These are phyloP conservation scores for Microbotryum intermedium DNA, from an alignment of 1,284 basidiomycete species.

Conservation along the genomic window DNA sequence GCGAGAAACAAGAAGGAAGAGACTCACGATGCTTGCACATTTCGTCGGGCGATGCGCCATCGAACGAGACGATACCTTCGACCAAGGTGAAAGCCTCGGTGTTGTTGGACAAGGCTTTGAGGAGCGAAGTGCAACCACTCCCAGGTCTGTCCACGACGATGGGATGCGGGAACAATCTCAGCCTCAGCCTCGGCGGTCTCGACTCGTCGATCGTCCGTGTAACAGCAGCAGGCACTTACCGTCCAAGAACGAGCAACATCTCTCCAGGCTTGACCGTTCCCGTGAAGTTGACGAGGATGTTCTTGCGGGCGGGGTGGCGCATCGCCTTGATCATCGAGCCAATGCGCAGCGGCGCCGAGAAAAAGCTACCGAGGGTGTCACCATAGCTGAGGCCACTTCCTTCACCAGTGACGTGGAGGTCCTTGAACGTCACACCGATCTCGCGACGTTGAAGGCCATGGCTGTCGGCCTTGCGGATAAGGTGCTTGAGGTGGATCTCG, in stretches of 20 bases:
- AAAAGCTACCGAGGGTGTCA: slow-evolving; percentile 14
- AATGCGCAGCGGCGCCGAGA: slow-evolving; percentile 10
- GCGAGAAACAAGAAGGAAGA: not conserved
- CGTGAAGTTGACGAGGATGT: slow-evolving; percentile 47
- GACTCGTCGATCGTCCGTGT: not conserved
- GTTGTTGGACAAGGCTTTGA: slow-evolving; percentile 51
- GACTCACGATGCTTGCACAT: slow-evolving; percentile 33
- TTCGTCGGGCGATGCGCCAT: slow-evolving; percentile 40
- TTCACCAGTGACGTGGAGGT: slow-evolving; percentile 28
- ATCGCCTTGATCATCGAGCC: slow-evolving; percentile 11
- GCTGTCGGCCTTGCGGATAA: slow-evolving; percentile 32
- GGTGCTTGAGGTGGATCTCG: slow-evolving; percentile 34
- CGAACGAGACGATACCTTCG: slow-evolving; percentile 41
- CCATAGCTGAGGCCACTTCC: slow-evolving; percentile 27
- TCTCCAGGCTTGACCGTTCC: slow-evolving; percentile 52
- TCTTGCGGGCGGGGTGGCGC: slow-evolving; percentile 24
- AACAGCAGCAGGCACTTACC: slow-evolving; percentile 34
- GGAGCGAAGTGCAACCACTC: slow-evolving; percentile 53
- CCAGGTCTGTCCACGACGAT: slow-evolving; percentile 8
- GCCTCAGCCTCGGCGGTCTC: not conserved
- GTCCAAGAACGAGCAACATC: slow-evolving; percentile 49
- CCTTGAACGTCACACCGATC: slow-evolving; percentile 26
- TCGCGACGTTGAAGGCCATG: slow-evolving; percentile 31
- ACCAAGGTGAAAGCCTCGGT: slow-evolving; percentile 46
- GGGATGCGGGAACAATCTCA: not conserved